Conservation (phyloP, 1,139 yeast genomes). For the Casaregolazyma lundiana region DNA sequence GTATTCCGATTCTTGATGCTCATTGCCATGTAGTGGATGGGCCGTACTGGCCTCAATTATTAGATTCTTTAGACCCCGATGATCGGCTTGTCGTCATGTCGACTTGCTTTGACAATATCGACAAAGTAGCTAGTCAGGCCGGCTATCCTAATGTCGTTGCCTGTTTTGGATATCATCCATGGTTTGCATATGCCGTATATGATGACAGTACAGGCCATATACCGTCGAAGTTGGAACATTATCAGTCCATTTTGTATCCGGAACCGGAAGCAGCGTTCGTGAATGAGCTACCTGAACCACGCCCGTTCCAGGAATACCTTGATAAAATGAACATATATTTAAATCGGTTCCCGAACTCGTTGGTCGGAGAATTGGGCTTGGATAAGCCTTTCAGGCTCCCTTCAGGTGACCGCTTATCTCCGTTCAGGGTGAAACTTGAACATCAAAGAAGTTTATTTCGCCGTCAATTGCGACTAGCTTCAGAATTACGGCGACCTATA, state of each 20-base stretch:
- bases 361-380: conserved; percentile 85
- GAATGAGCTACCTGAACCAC: conserved; percentile 57
- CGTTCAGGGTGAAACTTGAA: conserved; percentile 48
- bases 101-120: conserved; percentile 36
- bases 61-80: background rate
- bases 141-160: conserved; percentile 41
- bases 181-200: conserved; percentile 50
- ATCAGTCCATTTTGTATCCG: conserved; percentile 47
- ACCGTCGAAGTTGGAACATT: conserved; percentile 44
- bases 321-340: conserved; percentile 32
- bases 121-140: conserved; percentile 25
- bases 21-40: conserved; percentile 55
- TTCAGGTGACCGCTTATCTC: conserved; percentile 34
- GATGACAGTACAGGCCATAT: conserved; percentile 13
- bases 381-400: conserved; percentile 77
- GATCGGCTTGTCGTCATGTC: conserved; percentile 34
- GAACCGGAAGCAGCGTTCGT: conserved; percentile 40
- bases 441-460: conserved; percentile 61
- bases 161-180: conserved; percentile 85
- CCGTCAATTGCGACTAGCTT: conserved; percentile 53
- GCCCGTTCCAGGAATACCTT: conserved; percentile 41
- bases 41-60: conserved; percentile 18
- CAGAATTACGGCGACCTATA: conserved; percentile 44
- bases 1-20: conserved; percentile 42
- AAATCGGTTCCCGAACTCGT: conserved; percentile 24